Evolutionary conservation across 192 early-diverging fungal genomes (phyloP), one percentile per base, ranked within the genome.

Genomic region (Dispira simplex): DNA sequence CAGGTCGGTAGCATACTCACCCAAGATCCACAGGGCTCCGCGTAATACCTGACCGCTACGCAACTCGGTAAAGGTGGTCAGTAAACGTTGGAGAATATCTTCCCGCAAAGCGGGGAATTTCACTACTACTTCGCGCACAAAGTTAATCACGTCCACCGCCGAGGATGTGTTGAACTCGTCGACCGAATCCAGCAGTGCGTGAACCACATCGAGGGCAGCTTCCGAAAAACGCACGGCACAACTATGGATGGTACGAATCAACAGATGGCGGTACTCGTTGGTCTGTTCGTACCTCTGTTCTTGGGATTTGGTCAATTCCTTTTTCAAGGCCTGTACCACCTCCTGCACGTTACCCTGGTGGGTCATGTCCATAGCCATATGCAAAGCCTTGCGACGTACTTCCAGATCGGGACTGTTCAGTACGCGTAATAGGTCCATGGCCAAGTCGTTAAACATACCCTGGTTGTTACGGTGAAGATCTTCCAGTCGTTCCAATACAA

Each of bases 11-110:
- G 89, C 88, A 67, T 97, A 99, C 77, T 99, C 97, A 57, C 97
- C 95, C 65, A 99, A 79, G 68, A 98, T 96, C 97, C 97, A 99
- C 51, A 99, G 79, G 20, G 92, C 97, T 27, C 95, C 97, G 52
- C 97, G 85, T 71, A 95, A 85, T 4, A 97, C 93, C 70, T 92
- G 83, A 62, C 90, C 87, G 2, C 89, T 87, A 71, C 91, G 93
- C 74, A 98, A 85, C 44, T 98, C 92, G 39, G 70, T 64, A 66
- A 99, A 95, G 13, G 86, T 83, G 46, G 88, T 83, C 28, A 95
- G 74, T 23, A 99, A 78, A 53, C 83, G 81, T 47, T 83, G 79
- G 57, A 91, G 67, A 68, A 99, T 98, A n/a, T 78, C 80, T 8
- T 77, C 71, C 46, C 97, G 89, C 66, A 97, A 77, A 43, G 79